Conservation (phyloP, 2,329 filamentous ascomycete species). For the Hymenoscyphus fructigenus region DNA sequence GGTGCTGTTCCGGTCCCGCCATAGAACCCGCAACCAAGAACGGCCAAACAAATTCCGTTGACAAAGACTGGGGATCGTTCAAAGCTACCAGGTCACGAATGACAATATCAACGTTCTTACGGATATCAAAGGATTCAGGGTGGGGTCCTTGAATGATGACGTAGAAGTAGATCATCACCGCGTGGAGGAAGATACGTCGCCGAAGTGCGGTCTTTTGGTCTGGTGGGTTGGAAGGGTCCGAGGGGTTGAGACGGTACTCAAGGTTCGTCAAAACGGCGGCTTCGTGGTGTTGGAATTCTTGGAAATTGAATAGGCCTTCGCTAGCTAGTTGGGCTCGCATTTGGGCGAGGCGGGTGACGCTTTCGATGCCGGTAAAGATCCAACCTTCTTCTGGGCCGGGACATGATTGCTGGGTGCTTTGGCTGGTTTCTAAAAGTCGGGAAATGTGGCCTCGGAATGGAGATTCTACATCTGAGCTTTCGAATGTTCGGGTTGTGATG, state of each 20-base stretch:
- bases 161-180: slow-evolving; percentile 14
- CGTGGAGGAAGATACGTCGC: slow-evolving; percentile 10
- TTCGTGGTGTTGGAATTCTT: slow-evolving; percentile 14
- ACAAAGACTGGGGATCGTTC: slow-evolving; percentile 9
- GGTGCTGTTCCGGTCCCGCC: slow-evolving; percentile 11
- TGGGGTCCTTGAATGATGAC: slow-evolving; percentile 10
- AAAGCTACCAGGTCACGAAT: slow-evolving; percentile 8
- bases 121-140: slow-evolving; percentile 6
- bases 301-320: slow-evolving; percentile 8
- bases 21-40: slow-evolving; percentile 12
- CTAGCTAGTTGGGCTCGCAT: slow-evolving; percentile 7
- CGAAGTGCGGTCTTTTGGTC: slow-evolving; percentile 4
- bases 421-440: slow-evolving; percentile 4
- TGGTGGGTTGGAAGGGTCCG: background rate
- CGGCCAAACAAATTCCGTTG: slow-evolving; percentile 8
- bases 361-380: slow-evolving; percentile 15
- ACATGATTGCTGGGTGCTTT: background rate
- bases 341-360: slow-evolving; percentile 14
- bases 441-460: slow-evolving; percentile 11
- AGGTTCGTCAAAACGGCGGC: slow-evolving; percentile 8
- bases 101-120: slow-evolving; percentile 13
- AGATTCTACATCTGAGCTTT: slow-evolving; percentile 9
- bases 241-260: background rate
- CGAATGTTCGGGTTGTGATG: slow-evolving; percentile 13
- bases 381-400: slow-evolving; percentile 10